Evolutionary conservation across 352 stramenopile genomes (phyloP).

Genomic region (Phytopythium vexans): DNA sequence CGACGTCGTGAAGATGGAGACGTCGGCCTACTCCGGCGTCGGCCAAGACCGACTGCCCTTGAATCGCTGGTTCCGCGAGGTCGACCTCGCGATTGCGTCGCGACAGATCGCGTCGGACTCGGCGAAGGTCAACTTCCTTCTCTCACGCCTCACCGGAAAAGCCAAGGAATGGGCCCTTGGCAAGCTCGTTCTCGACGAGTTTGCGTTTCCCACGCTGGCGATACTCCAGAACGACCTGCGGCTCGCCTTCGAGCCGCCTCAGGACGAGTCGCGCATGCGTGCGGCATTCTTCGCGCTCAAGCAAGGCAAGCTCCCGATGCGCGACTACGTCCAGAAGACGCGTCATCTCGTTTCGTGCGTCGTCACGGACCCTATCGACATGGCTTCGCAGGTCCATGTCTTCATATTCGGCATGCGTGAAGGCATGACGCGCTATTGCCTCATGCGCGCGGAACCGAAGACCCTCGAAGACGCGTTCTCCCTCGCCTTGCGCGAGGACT

Average conservation of each 20-base stretch:
- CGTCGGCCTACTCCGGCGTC: too few species aligned
- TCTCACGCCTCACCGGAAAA: too few species aligned
- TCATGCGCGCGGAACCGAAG: constrained; percentile 1
- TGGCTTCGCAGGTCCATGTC: constrained; percentile 10
- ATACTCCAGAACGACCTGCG: constrained; percentile 8
- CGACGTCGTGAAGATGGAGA: too few species aligned
- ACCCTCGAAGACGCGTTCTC: constrained; percentile 10
- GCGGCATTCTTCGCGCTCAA: constrained; percentile 8
- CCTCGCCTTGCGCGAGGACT: too few species aligned
- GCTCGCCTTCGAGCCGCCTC: constrained; percentile 11
- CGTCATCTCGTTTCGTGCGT: constrained; percentile 5
- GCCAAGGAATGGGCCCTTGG: too few species aligned
- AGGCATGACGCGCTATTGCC: constrained; percentile 7
- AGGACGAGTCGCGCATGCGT: constrained; percentile 14
- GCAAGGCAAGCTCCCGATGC: constrained; percentile 14
- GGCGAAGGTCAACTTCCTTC: too few species aligned
- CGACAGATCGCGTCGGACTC: too few species aligned
- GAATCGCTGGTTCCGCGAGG: too few species aligned
- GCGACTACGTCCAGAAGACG: constrained; percentile 9
- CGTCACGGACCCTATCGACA: too few species aligned
- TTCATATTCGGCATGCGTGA: constrained; percentile 13
- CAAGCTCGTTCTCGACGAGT: constrained; percentile 5
- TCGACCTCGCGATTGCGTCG: too few species aligned
- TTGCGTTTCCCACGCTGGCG: constrained; percentile 7
- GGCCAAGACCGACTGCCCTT: too few species aligned